Percentiles rank a stretch among this genome's conserved stretches.
These are phyloP conservation scores for Termitomyces sp. DNA, from an alignment of 768 basidiomycete species.

Conservation along the genomic window DNA sequence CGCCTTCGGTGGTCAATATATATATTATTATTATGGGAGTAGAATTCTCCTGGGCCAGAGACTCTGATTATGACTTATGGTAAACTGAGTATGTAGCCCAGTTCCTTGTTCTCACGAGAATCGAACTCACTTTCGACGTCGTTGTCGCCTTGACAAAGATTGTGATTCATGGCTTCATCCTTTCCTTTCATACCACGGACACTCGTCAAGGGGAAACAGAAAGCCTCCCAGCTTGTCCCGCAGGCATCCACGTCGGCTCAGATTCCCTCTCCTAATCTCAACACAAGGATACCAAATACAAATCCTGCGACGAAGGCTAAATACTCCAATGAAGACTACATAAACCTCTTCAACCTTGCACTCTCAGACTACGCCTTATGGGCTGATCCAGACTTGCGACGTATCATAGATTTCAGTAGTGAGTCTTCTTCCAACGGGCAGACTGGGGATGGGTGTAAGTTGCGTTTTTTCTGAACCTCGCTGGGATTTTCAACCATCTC, in stretches of 20 bases:
- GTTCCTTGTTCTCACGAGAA: too few relatives aligned
- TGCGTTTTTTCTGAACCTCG: not conserved
- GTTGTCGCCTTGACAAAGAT: not conserved
- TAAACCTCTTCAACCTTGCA: constrained; percentile 46
- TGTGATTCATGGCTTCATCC: constrained; percentile 17
- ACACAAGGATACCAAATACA: not conserved
- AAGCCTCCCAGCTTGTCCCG: not conserved
- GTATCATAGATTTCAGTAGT: constrained; percentile 36
- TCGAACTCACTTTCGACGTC: too few relatives aligned
- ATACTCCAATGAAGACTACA: constrained; percentile 34
- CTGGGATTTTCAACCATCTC: constrained; percentile 13
- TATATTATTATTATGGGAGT: too few relatives aligned
- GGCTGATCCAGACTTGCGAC: constrained; percentile 50
- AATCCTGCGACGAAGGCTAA: not conserved
- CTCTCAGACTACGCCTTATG: constrained; percentile 72
- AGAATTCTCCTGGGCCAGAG: too few relatives aligned
- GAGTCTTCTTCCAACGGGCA: constrained; percentile 1
- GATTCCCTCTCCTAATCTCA: not conserved
- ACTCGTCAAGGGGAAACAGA: constrained; percentile 29
- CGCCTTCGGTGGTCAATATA: too few relatives aligned
- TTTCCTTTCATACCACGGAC: constrained; percentile 46
- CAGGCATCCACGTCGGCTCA: not conserved
- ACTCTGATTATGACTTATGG: too few relatives aligned
- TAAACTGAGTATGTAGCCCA: too few relatives aligned
- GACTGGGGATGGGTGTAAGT: constrained; percentile 38